Conservation (phyloP, 306 rosid genomes). For the Cucurbita argyrosperma region DNA sequence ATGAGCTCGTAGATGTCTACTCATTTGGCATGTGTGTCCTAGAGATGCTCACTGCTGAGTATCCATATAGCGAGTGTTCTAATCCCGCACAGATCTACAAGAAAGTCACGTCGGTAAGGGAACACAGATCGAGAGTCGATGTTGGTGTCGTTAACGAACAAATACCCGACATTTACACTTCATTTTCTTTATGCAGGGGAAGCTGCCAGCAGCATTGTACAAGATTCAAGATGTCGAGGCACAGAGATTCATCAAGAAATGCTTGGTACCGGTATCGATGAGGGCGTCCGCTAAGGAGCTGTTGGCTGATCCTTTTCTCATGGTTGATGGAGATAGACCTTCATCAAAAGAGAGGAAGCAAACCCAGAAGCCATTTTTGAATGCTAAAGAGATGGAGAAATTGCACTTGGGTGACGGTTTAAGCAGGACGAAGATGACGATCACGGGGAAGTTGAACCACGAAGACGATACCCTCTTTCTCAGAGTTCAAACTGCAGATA, state of each 20-base stretch:
- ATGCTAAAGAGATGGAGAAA: slow-evolving; percentile 44
- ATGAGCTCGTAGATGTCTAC: slow-evolving; percentile 86
- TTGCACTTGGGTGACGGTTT: slow-evolving; percentile 21
- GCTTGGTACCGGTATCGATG: slow-evolving; percentile 43
- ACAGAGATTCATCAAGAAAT: slow-evolving; percentile 45
- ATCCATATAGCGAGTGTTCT: slow-evolving; percentile 66
- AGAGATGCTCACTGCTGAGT: slow-evolving; percentile 79
- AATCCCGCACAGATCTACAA: slow-evolving; percentile 92
- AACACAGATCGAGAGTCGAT: neutral
- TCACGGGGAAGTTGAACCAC: slow-evolving; percentile 75
- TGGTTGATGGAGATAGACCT: slow-evolving; percentile 21
- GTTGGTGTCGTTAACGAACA: neutral
- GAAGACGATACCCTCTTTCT: slow-evolving; percentile 62
- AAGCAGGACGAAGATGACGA: slow-evolving; percentile 53
- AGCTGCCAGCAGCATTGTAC: slow-evolving; percentile 60
- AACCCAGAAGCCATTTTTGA: slow-evolving; percentile 50
- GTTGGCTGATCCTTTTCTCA: slow-evolving; percentile 56
- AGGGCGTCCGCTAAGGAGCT: slow-evolving; percentile 63
- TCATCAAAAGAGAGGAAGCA: slow-evolving; percentile 16
- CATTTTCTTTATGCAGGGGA: slow-evolving; percentile 44
- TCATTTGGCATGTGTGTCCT: slow-evolving; percentile 92
- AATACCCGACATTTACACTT: neutral
- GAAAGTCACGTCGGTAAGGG: slow-evolving; percentile 79
- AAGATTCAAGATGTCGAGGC: slow-evolving; percentile 55
- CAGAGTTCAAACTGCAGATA: slow-evolving; percentile 55